Evolutionary conservation across 2,329 filamentous ascomycete species (phyloP).

Genomic region (Ceratocystis alfenasii): DNA sequence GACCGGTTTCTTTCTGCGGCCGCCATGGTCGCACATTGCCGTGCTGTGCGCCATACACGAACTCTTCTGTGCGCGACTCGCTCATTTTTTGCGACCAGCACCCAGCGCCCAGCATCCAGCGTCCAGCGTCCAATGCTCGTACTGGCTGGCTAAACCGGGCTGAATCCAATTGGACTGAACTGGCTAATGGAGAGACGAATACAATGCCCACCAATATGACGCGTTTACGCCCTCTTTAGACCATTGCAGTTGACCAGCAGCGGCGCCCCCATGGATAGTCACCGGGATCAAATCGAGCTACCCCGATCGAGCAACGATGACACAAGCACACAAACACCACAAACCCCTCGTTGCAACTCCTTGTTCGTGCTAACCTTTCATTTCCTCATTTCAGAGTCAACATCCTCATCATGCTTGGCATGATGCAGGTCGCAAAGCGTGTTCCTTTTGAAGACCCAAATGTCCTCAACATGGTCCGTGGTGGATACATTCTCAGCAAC

Average conservation of each 20-base stretch:
- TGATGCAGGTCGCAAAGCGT: constrained; percentile 97
- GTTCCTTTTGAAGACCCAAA: constrained; percentile 80
- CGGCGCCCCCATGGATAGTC: not conserved
- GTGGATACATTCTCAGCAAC: constrained; percentile 50
- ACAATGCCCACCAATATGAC: not conserved
- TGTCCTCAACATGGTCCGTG: constrained; percentile 45
- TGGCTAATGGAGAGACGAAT: no score
- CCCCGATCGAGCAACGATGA: not conserved
- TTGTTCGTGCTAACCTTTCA: not conserved
- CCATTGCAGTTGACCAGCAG: not conserved
- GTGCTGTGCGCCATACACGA: constrained; percentile 4
- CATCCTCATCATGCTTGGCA: constrained; percentile 85
- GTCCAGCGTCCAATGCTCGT: not conserved
- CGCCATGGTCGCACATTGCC: not conserved
- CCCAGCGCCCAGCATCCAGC: not conserved
- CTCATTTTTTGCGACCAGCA: not conserved
- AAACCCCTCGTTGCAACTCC: not conserved
- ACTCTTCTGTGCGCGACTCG: not conserved
- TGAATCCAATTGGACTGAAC: no score
- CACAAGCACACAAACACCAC: not conserved
- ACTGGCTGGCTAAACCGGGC: not conserved
- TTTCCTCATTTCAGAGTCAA: constrained; percentile 53
- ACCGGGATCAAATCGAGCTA: not conserved
- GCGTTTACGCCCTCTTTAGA: not conserved
- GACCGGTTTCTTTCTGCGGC: not conserved